A percentile compares a stretch with the other conserved stretches of the same genome.
Evolutionary conservation across 768 basidiomycete species (phyloP).

Genomic region (Tubosaeta sp.): DNA sequence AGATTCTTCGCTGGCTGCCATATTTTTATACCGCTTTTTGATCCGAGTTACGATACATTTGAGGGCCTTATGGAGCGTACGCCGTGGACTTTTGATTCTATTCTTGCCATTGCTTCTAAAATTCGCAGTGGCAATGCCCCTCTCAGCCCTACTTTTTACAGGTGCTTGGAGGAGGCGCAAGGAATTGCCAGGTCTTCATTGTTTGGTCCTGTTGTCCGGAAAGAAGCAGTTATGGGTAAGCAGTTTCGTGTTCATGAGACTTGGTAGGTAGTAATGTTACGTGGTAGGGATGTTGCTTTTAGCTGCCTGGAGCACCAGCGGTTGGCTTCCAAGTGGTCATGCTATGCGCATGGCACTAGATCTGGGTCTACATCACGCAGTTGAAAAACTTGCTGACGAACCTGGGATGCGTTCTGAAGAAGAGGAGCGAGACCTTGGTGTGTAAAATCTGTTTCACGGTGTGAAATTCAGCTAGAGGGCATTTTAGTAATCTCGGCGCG

Average conservation of each 20-base stretch:
- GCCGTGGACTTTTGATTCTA: slow-evolving; percentile 93
- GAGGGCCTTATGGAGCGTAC: slow-evolving; percentile 88
- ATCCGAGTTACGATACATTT: slow-evolving; percentile 89
- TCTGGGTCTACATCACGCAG: slow-evolving; percentile 85
- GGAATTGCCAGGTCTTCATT: slow-evolving; percentile 91
- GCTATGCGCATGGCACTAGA: slow-evolving; percentile 96
- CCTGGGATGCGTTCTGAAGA: slow-evolving; percentile 64
- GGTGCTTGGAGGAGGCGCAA: slow-evolving; percentile 90
- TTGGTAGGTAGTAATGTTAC: slow-evolving; percentile 2
- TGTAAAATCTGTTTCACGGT: slow-evolving; percentile 11
- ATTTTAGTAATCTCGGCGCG: slow-evolving; percentile 79
- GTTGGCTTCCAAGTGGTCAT: slow-evolving; percentile 93
- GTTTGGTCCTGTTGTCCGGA: slow-evolving; percentile 89
- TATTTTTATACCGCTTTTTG: slow-evolving; percentile 94
- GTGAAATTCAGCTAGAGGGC: slow-evolving; percentile 2
- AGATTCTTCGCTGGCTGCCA: slow-evolving; percentile 97
- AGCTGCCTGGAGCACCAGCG: slow-evolving; percentile 91
- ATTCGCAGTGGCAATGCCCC: slow-evolving; percentile 89
- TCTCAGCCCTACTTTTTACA: slow-evolving; percentile 81
- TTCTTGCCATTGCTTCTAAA: slow-evolving; percentile 88
- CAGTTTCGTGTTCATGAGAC: slow-evolving; percentile 10
- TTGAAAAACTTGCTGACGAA: slow-evolving; percentile 85
- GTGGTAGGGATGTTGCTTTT: slow-evolving; percentile 79
- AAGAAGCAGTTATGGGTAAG: slow-evolving; percentile 90
- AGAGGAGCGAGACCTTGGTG: slow-evolving; percentile 84